phyloP scores from a whole-genome alignment of 306 rosid species.

The Prunus salicina region DNA sequence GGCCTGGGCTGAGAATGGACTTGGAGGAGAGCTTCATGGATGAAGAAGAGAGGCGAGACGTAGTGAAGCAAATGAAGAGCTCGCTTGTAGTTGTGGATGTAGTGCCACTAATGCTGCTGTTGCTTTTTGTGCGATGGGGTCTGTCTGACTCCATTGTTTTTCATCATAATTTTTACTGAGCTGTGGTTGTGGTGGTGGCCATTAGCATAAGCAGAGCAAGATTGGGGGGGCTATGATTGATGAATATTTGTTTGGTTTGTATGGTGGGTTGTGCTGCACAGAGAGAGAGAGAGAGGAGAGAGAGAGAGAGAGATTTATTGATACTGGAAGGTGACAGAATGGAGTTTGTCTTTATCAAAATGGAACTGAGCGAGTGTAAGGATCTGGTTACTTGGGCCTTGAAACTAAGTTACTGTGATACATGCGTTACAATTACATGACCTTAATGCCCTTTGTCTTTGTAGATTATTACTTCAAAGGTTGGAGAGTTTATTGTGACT shows the following conservation, averaged over 20 bases:
- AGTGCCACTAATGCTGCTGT: constrained; percentile 15
- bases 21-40: constrained; percentile 89
- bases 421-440: not conserved
- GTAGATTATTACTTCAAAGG: not conserved
- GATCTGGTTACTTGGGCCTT: constrained; percentile 3
- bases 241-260: constrained; percentile 29
- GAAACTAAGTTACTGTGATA: no score
- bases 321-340: constrained; percentile 38
- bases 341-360: constrained; percentile 45
- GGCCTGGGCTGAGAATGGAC: constrained; percentile 74
- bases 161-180: not conserved
- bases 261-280: constrained; percentile 11
- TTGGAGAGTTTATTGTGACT: not conserved
- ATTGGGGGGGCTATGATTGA: constrained; percentile 6
- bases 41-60: constrained; percentile 66
- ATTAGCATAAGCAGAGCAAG: not conserved
- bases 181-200: not conserved
- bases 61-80: constrained; percentile 67
- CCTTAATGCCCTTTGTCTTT: constrained; percentile 28
- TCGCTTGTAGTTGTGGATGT: constrained; percentile 38
- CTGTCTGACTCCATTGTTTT: constrained; percentile 47
- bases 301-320: constrained; percentile 25
- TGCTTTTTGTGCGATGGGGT: constrained; percentile 42
- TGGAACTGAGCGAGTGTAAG: constrained; percentile 24
- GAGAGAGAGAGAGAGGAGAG: not conserved